Evolutionary conservation across 2,329 filamentous ascomycete species (phyloP).

Genomic region (Diaporthe aspalathi): DNA sequence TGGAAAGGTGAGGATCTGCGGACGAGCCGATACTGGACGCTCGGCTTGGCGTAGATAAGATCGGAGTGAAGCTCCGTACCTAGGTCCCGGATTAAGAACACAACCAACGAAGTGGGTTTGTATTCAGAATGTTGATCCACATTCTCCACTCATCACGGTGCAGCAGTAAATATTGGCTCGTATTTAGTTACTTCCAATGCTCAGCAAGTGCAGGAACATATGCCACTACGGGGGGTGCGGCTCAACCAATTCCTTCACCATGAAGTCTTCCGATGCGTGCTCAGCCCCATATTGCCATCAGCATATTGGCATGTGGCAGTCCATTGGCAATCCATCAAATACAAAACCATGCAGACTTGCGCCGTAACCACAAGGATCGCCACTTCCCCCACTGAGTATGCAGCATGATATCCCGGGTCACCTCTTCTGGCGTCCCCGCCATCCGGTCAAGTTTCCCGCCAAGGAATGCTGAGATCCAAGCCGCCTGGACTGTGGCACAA

Average conservation of each 20-base stretch:
- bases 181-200: neutral
- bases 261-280: constrained; percentile 39
- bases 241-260: constrained; percentile 37
- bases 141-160: neutral
- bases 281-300: constrained; percentile 41
- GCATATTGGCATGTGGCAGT: constrained; percentile 61
- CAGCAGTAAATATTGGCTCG: too few relatives aligned
- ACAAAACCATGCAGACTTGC: constrained; percentile 65
- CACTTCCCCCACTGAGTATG: constrained; percentile 65
- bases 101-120: too few relatives aligned
- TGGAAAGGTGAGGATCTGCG: neutral
- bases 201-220: too few relatives aligned
- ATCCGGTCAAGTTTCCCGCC: constrained; percentile 56
- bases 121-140: neutral
- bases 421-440: constrained; percentile 45
- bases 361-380: constrained; percentile 63
- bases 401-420: constrained; percentile 58
- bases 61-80: constrained; percentile 4
- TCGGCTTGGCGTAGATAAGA: constrained; percentile 23
- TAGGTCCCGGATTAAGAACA: too few relatives aligned
- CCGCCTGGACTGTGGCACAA: constrained; percentile 53
- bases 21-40: constrained; percentile 4
- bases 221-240: too few relatives aligned
- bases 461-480: constrained; percentile 71
- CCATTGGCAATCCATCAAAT: constrained; percentile 69